Percentiles rank a stretch among this genome's conserved stretches.
Conservation (phyloP, 2,329 filamentous ascomycete species). For the Neurospora sp. region DNA sequence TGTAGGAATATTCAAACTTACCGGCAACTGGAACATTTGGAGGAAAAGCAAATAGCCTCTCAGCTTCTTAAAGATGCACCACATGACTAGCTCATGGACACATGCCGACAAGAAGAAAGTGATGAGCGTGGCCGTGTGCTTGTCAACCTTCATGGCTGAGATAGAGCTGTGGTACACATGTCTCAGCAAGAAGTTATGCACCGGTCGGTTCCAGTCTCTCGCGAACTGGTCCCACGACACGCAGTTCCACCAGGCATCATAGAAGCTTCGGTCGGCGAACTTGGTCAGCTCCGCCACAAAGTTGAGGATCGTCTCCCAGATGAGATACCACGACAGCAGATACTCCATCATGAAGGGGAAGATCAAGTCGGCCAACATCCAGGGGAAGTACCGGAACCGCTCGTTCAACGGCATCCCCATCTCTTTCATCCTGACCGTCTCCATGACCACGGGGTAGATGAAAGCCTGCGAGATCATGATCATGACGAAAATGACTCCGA, state of each 20-base stretch:
- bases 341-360: constrained; percentile 77
- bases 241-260: constrained; percentile 55
- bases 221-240: constrained; percentile 69
- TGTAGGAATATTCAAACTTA: constrained; percentile 19
- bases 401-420: constrained; percentile 48
- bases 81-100: constrained; percentile 71
- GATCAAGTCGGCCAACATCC: constrained; percentile 64
- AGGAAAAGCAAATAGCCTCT: constrained; percentile 63
- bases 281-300: constrained; percentile 65
- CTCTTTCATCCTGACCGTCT: constrained; percentile 59
- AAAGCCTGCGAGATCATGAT: constrained; percentile 67
- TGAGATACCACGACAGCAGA: constrained; percentile 68
- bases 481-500: constrained; percentile 70
- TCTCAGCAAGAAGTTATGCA: constrained; percentile 67
- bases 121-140: constrained; percentile 62
- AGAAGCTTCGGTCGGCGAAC: constrained; percentile 70
- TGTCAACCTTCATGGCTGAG: constrained; percentile 60
- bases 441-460: constrained; percentile 66
- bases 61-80: constrained; percentile 69
- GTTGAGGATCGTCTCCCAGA: constrained; percentile 69
- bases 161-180: constrained; percentile 76
- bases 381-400: constrained; percentile 60
- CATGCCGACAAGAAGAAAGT: constrained; percentile 65
- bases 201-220: constrained; percentile 69
- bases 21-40: constrained; percentile 65